phyloP scores from a whole-genome alignment of 2,329 filamentous ascomycete genomes.

The Aschersonia sp. region DNA sequence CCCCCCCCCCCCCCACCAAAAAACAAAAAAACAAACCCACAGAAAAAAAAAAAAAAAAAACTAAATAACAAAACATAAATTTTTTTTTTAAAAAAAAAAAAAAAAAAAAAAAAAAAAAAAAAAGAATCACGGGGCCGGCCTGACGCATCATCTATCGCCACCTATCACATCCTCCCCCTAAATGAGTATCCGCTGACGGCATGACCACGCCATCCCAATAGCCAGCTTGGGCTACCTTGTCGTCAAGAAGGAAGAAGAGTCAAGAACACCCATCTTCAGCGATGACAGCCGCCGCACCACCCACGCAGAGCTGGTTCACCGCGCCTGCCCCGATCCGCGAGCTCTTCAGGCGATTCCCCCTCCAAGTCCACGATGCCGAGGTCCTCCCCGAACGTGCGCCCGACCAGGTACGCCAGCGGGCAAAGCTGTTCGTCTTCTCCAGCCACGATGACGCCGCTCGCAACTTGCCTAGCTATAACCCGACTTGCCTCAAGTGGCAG shows the following conservation, averaged over 20 bases:
- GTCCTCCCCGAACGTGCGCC: constrained; percentile 50
- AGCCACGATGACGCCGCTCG: constrained; percentile 43
- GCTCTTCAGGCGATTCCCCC: constrained; percentile 74
- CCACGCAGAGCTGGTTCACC: constrained; percentile 20
- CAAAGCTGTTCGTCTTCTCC: constrained; percentile 65
- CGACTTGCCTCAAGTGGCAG: constrained; percentile 93
- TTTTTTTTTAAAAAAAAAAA: too few relatives aligned
- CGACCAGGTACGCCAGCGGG: constrained; percentile 23
- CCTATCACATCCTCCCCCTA: too few relatives aligned
- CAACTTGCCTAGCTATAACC: constrained; percentile 71
- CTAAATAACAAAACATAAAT: too few relatives aligned
- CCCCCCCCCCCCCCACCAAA: too few relatives aligned
- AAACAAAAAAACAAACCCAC: too few relatives aligned
- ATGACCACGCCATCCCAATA: neutral
- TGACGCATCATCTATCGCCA: too few relatives aligned
- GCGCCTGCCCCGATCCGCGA: constrained; percentile 64
- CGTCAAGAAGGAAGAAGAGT: neutral
- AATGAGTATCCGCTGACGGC: neutral
- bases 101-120: too few relatives aligned
- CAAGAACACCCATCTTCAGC: neutral
- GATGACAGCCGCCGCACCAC: neutral
- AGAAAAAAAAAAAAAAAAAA: too few relatives aligned
- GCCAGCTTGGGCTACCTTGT: neutral
- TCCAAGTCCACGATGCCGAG: constrained; percentile 61
- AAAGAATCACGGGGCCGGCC: too few relatives aligned